Percentiles rank a stretch among this genome's conserved stretches.
Conservation (phyloP, 129 eudicot genomes). For the Saussurea involucrata region DNA sequence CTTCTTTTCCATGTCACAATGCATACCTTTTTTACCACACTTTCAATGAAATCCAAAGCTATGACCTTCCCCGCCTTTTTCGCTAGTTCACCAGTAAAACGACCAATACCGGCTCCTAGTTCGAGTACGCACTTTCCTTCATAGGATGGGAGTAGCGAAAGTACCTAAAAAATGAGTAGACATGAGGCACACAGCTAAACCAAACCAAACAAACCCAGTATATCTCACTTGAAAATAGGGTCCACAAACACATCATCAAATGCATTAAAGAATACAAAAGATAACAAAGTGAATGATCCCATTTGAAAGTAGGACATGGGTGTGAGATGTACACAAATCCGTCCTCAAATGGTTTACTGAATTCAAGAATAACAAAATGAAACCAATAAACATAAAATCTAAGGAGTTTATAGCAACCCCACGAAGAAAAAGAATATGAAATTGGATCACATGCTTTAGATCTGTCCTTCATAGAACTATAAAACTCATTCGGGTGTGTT, state of each 20-base stretch:
- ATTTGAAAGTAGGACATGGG: not conserved
- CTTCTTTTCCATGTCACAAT: slow-evolving; percentile 7
- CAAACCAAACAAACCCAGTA: not conserved
- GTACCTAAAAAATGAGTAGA: slow-evolving; percentile 45
- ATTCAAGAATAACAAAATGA: not conserved
- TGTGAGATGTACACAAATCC: not conserved
- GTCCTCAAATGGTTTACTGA: not conserved
- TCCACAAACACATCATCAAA: not conserved
- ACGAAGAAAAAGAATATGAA: not conserved
- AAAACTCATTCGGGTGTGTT: not conserved
- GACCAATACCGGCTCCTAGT: slow-evolving; percentile 97
- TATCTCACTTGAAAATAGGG: not conserved
- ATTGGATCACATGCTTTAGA: not conserved
- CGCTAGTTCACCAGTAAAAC: slow-evolving; percentile 87
- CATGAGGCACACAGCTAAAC: not conserved
- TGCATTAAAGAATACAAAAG: not conserved
- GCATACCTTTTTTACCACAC: slow-evolving; percentile 74
- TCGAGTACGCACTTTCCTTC: slow-evolving; percentile 83
- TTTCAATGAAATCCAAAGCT: slow-evolving; percentile 85
- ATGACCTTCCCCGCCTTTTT: slow-evolving; percentile 61
- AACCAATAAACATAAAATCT: not conserved
- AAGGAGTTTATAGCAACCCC: not conserved
- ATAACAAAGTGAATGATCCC: not conserved
- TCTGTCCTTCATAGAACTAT: not conserved
- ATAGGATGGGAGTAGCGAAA: slow-evolving; percentile 81